Evolutionary conservation across 208 protist species (phyloP).

Genomic region (Balamuthia mandrillaris): DNA sequence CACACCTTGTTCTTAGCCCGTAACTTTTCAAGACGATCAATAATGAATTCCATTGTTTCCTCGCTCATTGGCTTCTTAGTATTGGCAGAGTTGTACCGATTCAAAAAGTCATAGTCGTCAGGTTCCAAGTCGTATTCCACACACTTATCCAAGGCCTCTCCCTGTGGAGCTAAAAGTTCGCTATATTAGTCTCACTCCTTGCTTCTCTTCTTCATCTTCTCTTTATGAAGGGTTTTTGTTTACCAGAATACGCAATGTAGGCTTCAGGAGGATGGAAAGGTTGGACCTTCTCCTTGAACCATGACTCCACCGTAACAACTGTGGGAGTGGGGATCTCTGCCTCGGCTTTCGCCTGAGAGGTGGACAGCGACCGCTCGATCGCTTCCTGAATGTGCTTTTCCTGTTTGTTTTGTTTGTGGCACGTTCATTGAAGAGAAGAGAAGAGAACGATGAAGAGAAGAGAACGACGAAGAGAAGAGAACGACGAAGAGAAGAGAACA

Average conservation of each 20-base stretch:
- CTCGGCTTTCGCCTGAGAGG: neutral
- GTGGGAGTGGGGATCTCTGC: neutral
- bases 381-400: neutral
- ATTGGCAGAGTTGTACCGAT: neutral
- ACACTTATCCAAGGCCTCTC: neutral
- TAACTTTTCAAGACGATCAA: neutral
- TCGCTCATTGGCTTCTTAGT: neutral
- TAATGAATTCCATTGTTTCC: neutral
- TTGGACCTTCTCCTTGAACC: neutral
- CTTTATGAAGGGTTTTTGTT: neutral
- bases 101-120: neutral
- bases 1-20: neutral
- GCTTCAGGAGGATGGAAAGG: neutral
- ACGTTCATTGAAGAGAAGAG: too few relatives aligned
- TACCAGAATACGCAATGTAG: neutral
- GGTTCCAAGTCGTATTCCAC: neutral
- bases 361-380: constrained; percentile 2
- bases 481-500: too few relatives aligned
- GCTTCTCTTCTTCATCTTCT: neutral
- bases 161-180: neutral
- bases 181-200: neutral
- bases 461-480: too few relatives aligned
- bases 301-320: neutral
- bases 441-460: too few relatives aligned
- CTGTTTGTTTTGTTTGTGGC: too few relatives aligned